These are phyloP conservation scores for Prunus salicina DNA, from an alignment of 306 rosid genomes.

Conservation along the genomic window DNA sequence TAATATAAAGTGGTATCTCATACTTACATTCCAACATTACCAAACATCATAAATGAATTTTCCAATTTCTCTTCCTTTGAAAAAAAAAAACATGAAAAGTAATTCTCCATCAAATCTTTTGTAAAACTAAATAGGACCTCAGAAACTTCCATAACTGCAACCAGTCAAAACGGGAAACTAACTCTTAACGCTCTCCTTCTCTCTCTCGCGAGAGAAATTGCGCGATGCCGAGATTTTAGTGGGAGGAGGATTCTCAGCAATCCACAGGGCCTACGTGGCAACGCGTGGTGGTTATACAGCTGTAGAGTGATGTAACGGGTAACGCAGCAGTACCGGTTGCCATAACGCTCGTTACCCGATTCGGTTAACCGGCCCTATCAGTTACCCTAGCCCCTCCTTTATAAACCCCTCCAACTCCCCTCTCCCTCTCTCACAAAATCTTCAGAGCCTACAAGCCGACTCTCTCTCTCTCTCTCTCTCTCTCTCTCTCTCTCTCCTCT, in stretches of 20 bases:
- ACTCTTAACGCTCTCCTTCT: neutral
- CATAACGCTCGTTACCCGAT: conserved; percentile 23
- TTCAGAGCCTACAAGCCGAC: neutral
- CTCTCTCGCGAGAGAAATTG: neutral
- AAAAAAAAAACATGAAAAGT: no score
- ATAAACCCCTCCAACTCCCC: conserved; percentile 26
- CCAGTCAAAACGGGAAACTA: conserved; percentile 13
- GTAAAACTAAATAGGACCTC: no score
- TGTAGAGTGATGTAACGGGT: conserved; percentile 26
- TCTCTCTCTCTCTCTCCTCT: neutral
- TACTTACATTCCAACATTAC: no score
- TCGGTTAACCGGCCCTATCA: conserved; percentile 39
- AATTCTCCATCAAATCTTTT: neutral
- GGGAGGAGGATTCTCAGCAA: conserved; percentile 17
- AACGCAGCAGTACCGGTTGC: conserved; percentile 38
- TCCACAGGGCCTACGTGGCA: conserved; percentile 35
- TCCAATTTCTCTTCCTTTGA: no score
- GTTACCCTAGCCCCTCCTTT: conserved; percentile 44
- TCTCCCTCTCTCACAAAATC: neutral
- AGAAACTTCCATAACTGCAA: conserved; percentile 26
- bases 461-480: no score
- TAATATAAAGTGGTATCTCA: no score
- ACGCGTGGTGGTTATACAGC: conserved; percentile 35
- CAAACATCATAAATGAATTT: no score
- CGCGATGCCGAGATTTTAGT: conserved; percentile 28